These are phyloP conservation scores for Talaromyces sp. DNA, from an alignment of 2,329 filamentous ascomycete species.

Conservation along the genomic window DNA sequence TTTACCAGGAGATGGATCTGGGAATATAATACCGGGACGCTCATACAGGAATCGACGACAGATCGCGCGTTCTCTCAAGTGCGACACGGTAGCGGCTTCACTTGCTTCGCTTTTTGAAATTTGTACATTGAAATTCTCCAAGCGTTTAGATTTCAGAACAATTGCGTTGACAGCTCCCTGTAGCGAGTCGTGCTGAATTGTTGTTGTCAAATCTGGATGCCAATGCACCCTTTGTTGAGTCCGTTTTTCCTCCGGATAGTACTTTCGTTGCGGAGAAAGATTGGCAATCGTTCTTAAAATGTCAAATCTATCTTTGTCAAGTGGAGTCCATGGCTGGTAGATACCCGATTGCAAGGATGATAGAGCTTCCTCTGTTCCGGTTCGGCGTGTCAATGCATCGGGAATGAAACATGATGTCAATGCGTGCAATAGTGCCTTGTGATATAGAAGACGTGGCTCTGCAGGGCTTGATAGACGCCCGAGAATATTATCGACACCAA, in stretches of 20 bases:
- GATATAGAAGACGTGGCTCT: constrained; percentile 50
- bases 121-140: neutral
- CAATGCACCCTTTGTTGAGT: constrained; percentile 42
- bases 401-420: constrained; percentile 53
- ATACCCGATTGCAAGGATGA: constrained; percentile 44
- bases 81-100: neutral
- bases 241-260: constrained; percentile 38
- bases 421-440: constrained; percentile 56
- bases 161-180: constrained; percentile 21
- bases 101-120: neutral
- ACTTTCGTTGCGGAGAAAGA: constrained; percentile 34
- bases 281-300: constrained; percentile 23
- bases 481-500: constrained; percentile 49
- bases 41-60: constrained; percentile 38
- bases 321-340: constrained; percentile 46
- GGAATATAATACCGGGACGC: constrained; percentile 4
- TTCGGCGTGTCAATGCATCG: constrained; percentile 53
- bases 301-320: constrained; percentile 12
- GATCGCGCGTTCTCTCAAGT: constrained; percentile 10
- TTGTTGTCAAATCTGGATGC: constrained; percentile 31
- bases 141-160: neutral
- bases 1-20: neutral
- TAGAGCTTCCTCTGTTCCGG: constrained; percentile 57
- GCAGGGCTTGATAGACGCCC: constrained; percentile 52
- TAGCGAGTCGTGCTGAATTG: constrained; percentile 37